Percentiles rank a stretch among this genome's conserved stretches.
phyloP scores from a whole-genome alignment of 2,329 filamentous ascomycete species.

The Rhinocladiella mackenziei region DNA sequence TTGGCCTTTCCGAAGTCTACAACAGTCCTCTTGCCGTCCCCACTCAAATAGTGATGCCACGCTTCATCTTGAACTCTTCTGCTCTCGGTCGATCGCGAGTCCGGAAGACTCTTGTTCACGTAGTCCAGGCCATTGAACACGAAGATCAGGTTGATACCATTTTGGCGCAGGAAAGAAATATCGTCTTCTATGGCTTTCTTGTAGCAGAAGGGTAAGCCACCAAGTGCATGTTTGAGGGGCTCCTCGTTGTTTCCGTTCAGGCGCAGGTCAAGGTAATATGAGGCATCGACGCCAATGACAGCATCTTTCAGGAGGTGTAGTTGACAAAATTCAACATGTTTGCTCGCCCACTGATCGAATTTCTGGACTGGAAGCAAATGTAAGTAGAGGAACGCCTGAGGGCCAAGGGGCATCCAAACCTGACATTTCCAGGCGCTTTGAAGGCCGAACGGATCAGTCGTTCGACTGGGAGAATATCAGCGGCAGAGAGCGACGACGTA shows the following conservation, averaged over 20 bases:
- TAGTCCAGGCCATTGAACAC: constrained; percentile 86
- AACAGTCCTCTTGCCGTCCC: constrained; percentile 68
- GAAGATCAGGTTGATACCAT: constrained; percentile 75
- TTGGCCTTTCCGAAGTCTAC: constrained; percentile 73
- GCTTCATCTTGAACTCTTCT: constrained; percentile 69
- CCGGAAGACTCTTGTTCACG: constrained; percentile 66
- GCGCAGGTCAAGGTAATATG: constrained; percentile 78
- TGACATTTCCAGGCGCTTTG: constrained; percentile 19
- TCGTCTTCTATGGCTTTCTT: constrained; percentile 71
- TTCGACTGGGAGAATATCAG: no score
- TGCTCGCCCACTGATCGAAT: constrained; percentile 56
- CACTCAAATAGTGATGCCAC: constrained; percentile 81
- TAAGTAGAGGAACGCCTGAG: constrained; percentile 7
- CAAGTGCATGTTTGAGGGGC: constrained; percentile 82
- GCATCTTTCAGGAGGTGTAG: constrained; percentile 69
- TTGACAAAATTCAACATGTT: constrained; percentile 52
- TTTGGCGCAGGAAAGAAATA: constrained; percentile 65
- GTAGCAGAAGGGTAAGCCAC: constrained; percentile 78
- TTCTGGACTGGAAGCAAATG: constrained; percentile 40
- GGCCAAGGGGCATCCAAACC: constrained; percentile 10
- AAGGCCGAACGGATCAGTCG: background rate
- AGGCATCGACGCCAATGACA: constrained; percentile 80
- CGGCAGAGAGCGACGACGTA: no score
- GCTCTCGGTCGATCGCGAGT: constrained; percentile 54
- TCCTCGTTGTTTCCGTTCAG: constrained; percentile 73